phyloP scores from a whole-genome alignment of 768 basidiomycete species.

The Termitomyces sp. region DNA sequence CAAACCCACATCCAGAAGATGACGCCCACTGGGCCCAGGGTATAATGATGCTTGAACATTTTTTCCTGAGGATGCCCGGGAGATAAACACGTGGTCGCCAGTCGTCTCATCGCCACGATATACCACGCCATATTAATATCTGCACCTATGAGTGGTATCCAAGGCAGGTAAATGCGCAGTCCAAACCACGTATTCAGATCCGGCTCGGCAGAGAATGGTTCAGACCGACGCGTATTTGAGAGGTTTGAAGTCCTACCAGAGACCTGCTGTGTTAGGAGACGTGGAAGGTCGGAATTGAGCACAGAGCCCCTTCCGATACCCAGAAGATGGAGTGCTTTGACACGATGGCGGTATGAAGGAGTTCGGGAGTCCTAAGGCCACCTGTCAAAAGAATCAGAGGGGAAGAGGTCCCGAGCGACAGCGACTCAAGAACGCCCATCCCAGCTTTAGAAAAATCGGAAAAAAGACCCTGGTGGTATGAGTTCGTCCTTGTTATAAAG shows the following conservation, averaged over 20 bases:
- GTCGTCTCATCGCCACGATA: constrained; percentile 48
- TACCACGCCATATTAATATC: constrained; percentile 68
- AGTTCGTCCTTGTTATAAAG: constrained; percentile 32
- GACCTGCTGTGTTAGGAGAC: constrained; percentile 25
- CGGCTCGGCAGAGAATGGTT: constrained; percentile 39
- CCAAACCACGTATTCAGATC: constrained; percentile 18
- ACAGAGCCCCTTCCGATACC: constrained; percentile 73
- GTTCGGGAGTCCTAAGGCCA: constrained; percentile 60
- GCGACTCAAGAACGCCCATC: constrained; percentile 37
- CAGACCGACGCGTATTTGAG: constrained; percentile 20
- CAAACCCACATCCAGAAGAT: constrained; percentile 49
- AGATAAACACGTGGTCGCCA: constrained; percentile 27
- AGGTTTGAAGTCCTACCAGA: constrained; percentile 3
- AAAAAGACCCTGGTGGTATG: constrained; percentile 70
- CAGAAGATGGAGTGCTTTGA: constrained; percentile 66
- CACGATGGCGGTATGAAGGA: constrained; percentile 50
- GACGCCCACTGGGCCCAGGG: constrained; percentile 31
- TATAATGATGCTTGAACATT: constrained; percentile 19
- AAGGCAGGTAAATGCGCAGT: constrained; percentile 32
- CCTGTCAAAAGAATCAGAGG: constrained; percentile 82
- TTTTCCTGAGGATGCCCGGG: background rate
- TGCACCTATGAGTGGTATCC: constrained; percentile 63
- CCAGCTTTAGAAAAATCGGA: constrained; percentile 60
- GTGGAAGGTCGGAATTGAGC: constrained; percentile 58
- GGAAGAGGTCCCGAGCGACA: constrained; percentile 21